Evolutionary conservation across 768 basidiomycete genomes (phyloP).

Genomic region (Termitomyces sp.): DNA sequence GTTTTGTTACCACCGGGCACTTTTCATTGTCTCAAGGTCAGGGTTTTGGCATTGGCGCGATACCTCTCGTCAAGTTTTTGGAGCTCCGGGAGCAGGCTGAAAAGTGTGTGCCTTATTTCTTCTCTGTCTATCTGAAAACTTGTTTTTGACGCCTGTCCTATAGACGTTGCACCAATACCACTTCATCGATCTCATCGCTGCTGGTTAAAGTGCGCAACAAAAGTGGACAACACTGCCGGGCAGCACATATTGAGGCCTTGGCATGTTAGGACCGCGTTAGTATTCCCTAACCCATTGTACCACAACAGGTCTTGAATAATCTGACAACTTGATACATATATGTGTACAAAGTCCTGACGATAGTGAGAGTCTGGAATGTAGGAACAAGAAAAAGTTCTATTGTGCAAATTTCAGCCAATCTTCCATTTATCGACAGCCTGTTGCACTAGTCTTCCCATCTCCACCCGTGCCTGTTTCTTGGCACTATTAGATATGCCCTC

Average conservation of each 20-base stretch:
- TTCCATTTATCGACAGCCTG: slow-evolving; percentile 77
- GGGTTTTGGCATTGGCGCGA: slow-evolving; percentile 72
- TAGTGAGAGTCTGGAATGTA: not conserved
- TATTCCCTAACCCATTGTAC: not conserved
- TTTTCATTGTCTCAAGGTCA: slow-evolving; percentile 75
- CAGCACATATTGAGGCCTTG: slow-evolving; percentile 37
- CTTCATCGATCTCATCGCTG: slow-evolving; percentile 23
- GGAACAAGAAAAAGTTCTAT: not conserved
- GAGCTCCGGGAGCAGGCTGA: slow-evolving; percentile 45
- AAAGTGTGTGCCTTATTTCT: slow-evolving; percentile 21
- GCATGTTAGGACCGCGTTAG: slow-evolving; percentile 8
- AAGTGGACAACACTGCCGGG: slow-evolving; percentile 48
- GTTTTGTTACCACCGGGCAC: slow-evolving; percentile 81
- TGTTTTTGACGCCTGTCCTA: not conserved
- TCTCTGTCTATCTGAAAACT: not conserved
- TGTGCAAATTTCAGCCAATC: slow-evolving; percentile 29
- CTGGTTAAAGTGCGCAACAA: slow-evolving; percentile 65
- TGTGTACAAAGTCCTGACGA: slow-evolving; percentile 2
- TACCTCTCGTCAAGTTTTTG: slow-evolving; percentile 52
- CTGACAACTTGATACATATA: not conserved
- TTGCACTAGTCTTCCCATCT: slow-evolving; percentile 69
- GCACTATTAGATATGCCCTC: slow-evolving; percentile 78
- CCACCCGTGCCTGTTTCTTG: slow-evolving; percentile 75
- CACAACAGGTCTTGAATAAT: not conserved
- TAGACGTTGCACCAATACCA: slow-evolving; percentile 24